Percentiles rank a stretch among this genome's conserved stretches.
Conservation (phyloP, 176 grass and related monocot species). For the Alopecurus myosuroides region DNA sequence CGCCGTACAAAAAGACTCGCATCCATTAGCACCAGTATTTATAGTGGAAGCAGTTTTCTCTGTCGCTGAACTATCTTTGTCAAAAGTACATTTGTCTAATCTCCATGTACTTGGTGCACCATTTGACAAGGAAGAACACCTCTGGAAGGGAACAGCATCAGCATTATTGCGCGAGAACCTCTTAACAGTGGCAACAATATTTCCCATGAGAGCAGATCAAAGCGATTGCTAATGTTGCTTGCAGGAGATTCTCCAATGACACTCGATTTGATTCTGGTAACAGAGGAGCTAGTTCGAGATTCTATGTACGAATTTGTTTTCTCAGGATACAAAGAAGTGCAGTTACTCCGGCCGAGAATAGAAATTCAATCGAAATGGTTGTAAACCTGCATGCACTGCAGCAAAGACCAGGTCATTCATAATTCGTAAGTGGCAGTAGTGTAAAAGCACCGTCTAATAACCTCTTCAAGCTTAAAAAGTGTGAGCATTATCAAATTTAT, state of each 20-base stretch:
- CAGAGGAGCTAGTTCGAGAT: slow-evolving; percentile 8
- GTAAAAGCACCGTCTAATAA: background rate
- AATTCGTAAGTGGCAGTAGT: background rate
- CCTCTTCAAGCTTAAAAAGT: background rate
- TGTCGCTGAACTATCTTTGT: slow-evolving; percentile 4
- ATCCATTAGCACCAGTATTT: background rate
- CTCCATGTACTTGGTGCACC: background rate
- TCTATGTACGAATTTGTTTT: background rate
- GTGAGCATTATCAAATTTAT: background rate
- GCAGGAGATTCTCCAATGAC: background rate
- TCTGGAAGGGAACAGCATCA: background rate
- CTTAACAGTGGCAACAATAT: slow-evolving; percentile 22
- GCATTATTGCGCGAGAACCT: background rate
- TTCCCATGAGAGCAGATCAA: slow-evolving; percentile 19
- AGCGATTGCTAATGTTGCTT: background rate
- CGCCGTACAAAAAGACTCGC: background rate
- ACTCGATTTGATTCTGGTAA: background rate
- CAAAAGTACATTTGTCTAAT: background rate
- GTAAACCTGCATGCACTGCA: slow-evolving; percentile 11
- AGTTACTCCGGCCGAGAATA: background rate
- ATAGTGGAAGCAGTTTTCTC: background rate
- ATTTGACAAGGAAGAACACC: slow-evolving; percentile 4
- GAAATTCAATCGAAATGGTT: slow-evolving; percentile 1
- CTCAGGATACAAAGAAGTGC: background rate
- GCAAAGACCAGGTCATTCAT: background rate